Evolutionary conservation across 2,329 filamentous ascomycete genomes (phyloP), one percentile per base, ranked within the genome.

Genomic region (Aureobasidium pullulans): DNA sequence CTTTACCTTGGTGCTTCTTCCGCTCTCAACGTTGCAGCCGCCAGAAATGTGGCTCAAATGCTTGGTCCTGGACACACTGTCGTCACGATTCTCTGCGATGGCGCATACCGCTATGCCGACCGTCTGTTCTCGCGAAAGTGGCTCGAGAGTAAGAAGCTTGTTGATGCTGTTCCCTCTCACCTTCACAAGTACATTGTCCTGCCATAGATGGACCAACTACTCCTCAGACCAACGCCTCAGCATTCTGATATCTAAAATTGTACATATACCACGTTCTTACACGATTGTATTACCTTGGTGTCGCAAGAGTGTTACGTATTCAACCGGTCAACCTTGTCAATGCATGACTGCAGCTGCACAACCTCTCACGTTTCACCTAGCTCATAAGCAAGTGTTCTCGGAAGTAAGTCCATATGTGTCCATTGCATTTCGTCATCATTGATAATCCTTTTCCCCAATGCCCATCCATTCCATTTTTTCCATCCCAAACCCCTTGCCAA

Each of bases 81-180:
- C 28, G 94, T 97, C 48, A 99, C 94, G 1, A 83, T 97, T 60
- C 81, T 99, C 46, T 96, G 90, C 70, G 94, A 99, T 71, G 94
- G 94, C 62, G 94, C 94, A n/a, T 97, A 99, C 72, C 80, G 94
- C 69, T 99, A 99, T 72, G 94, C 94, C 5, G 94, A 99, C 64
- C 81, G 94, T 37, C 73, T 99, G 63, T 99, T 99, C 77, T 96
- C 90, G 47, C 84, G 84, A 73, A 92, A 88, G 73, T 99, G 94
- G 94, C 76, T 99, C 66, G 81, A 85, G 72, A 84, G 86, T 69
- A 99, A 97, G 84, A 88, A 88, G 60, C 77, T 99, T 64, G 73
- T 94, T 47, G 83, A 78, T 31, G 86, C 91, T 44, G 87, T 99
- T 71, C 94, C 94, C 6, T 82, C 89, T 77, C 86, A 89, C 70